A percentile compares a stretch with the other conserved stretches of the same genome.
Evolutionary conservation across 169 alveolate species (phyloP).

Genomic region (Babesia gibsoni): DNA sequence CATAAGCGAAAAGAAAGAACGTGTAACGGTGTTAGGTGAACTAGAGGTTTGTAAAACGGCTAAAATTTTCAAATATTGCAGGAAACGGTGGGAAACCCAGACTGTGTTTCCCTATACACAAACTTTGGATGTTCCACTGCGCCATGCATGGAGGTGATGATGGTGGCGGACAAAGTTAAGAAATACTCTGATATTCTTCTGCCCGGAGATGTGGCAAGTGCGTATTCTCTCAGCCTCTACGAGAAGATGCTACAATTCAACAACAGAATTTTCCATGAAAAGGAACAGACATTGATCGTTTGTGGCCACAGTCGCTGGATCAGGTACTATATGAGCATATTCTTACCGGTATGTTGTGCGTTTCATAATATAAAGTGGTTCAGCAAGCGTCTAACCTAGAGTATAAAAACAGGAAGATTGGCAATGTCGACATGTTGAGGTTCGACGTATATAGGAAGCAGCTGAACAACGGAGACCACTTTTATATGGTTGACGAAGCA

Average conservation of each 20-base stretch:
- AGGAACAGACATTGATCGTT: slow-evolving; percentile 39
- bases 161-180: slow-evolving; percentile 34
- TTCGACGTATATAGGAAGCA: slow-evolving; percentile 5
- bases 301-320: slow-evolving; percentile 65
- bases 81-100: slow-evolving; percentile 59
- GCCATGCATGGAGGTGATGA: slow-evolving; percentile 47
- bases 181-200: not conserved
- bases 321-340: slow-evolving; percentile 15
- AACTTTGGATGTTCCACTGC: slow-evolving; percentile 16
- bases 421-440: slow-evolving; percentile 22
- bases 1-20: slow-evolving; percentile 29
- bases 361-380: not conserved
- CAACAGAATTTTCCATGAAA: slow-evolving; percentile 44
- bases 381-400: not conserved
- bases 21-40: slow-evolving; percentile 27
- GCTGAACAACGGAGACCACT: not conserved
- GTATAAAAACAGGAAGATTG: slow-evolving; percentile 4
- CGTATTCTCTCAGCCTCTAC: slow-evolving; percentile 5
- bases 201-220: not conserved
- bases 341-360: slow-evolving; percentile 30
- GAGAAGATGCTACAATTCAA: slow-evolving; percentile 38
- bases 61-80: not conserved
- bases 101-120: slow-evolving; percentile 49
- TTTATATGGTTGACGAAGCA: slow-evolving; percentile 1
- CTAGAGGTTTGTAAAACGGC: slow-evolving; percentile 22